Evolutionary conservation across 2,329 filamentous ascomycete genomes (phyloP).

Genomic region (Hirsutella minnesotensis): DNA sequence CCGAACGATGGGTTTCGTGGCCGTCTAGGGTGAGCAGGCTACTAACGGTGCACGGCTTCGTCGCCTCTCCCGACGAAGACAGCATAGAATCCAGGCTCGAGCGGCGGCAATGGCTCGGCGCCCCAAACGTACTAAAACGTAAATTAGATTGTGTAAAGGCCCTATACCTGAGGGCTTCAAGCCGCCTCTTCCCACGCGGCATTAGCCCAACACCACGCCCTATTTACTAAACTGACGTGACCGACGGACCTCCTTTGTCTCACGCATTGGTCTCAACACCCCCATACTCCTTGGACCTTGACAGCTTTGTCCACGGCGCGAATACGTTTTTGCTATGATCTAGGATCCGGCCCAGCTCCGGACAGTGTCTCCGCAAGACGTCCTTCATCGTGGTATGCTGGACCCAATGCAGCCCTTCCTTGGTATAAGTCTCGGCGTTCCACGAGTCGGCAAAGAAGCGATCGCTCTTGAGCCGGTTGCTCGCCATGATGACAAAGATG

Average conservation of each 20-base stretch:
- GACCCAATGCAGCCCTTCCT: background rate
- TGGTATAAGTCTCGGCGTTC: slow-evolving; percentile 1
- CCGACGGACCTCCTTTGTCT: too few species aligned
- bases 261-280: background rate
- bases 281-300: background rate
- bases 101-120: too few species aligned
- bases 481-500: slow-evolving; percentile 1
- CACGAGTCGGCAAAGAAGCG: slow-evolving; percentile 1
- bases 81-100: too few species aligned
- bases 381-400: background rate
- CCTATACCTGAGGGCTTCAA: too few species aligned
- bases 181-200: too few species aligned
- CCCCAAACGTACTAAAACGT: too few species aligned
- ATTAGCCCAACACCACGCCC: too few species aligned
- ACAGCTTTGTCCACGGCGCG: background rate
- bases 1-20: background rate
- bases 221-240: too few species aligned
- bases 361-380: background rate
- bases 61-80: too few species aligned
- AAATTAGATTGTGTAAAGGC: too few species aligned
- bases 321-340: background rate
- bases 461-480: slow-evolving; percentile 1
- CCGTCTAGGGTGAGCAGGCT: background rate
- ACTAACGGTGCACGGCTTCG: too few species aligned
- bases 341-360: background rate